These are phyloP conservation scores for Kwoniella europaea DNA, from an alignment of 768 basidiomycete genomes.

Conservation along the genomic window DNA sequence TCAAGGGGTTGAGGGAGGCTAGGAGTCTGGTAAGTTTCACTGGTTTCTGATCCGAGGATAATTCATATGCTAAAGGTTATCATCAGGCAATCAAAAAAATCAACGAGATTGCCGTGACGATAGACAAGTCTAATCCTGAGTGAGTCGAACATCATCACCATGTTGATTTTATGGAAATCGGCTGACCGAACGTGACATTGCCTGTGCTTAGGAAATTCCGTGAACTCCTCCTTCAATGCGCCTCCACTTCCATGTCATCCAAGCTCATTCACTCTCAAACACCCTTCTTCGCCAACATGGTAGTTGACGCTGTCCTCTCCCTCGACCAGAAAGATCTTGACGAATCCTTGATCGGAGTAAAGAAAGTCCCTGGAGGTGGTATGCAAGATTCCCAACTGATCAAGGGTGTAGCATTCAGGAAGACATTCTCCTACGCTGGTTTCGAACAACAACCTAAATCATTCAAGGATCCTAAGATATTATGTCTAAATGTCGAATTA, in stretches of 20 bases:
- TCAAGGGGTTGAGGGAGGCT: slow-evolving; percentile 92
- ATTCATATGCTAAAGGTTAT: not conserved
- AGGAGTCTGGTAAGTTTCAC: slow-evolving; percentile 72
- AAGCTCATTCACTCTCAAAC: slow-evolving; percentile 99
- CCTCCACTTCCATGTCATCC: slow-evolving; percentile 99
- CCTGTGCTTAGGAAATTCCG: slow-evolving; percentile 74
- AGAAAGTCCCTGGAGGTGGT: slow-evolving; percentile 96
- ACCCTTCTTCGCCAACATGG: slow-evolving; percentile 98
- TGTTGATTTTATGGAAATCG: not conserved
- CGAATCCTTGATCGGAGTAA: slow-evolving; percentile 93
- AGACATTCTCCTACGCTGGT: slow-evolving; percentile 98
- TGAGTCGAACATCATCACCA: slow-evolving; percentile 60
- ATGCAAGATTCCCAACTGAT: slow-evolving; percentile 94
- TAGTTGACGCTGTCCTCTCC: slow-evolving; percentile 92
- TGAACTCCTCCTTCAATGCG: slow-evolving; percentile 91
- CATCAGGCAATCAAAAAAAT: slow-evolving; percentile 80
- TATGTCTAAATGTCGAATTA: slow-evolving; percentile 95
- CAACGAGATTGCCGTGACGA: slow-evolving; percentile 82
- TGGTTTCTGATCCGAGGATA: not conserved
- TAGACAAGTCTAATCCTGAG: slow-evolving; percentile 90
- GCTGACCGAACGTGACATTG: not conserved
- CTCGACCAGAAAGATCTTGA: slow-evolving; percentile 92
- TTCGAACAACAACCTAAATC: slow-evolving; percentile 98
- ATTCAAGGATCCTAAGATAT: slow-evolving; percentile 83
- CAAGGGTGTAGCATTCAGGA: slow-evolving; percentile 94